Evolutionary conservation across 495 filamentous ascomycete species (phyloP), one percentile per base, ranked within the genome.

Genomic region (Hyphodiscus hymeniophilus): DNA sequence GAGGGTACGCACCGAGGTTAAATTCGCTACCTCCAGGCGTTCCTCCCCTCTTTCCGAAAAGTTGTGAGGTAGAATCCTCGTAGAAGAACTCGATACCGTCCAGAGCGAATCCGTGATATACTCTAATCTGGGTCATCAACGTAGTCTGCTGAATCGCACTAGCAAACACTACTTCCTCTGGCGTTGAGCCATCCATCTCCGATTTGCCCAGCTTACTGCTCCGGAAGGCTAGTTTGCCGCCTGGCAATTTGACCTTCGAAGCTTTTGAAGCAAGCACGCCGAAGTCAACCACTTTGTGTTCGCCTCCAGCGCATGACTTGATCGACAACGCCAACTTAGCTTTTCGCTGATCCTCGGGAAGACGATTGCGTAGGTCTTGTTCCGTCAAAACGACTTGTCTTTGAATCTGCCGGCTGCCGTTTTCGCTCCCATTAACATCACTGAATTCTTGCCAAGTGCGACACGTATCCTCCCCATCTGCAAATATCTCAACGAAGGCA

Each of bases 21-120:
- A 92, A 95, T 26, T 80, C 77, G 56, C 85, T 82, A 2, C 84
- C 86, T 7, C 83, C 84, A 32, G 71, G 66, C 53, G 84, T 83
- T 1, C 85, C 88, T 6, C 84, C 87, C 50, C 76, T 73, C 52
- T 88, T 89, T 18, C 92, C 92, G 69, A 98, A 95, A 12, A 98
- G 66, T 63, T 98, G 91, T 47, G 74, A 85, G 2, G 84, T 85
- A 21, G 72, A 72, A 63, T 97, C 90, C 51, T 96, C 92, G 58
- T 95, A 98, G 50, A 83, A 74, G 60, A 98, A 96, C 59, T 96
- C 92, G 10, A 98, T 54, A 0, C 92, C 92, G 61, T 94, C 87
- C 40, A 97, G 51, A 6, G 85, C 82, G 48, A 68, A 66, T 0
- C 85, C 89, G 56, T 90, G 83, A 54, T 89, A 95, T 6, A 96